Evolutionary conservation across 176 grass and related monocot genomes (phyloP), one percentile per base, ranked within the genome.

Genomic region (Poa pratensis): DNA sequence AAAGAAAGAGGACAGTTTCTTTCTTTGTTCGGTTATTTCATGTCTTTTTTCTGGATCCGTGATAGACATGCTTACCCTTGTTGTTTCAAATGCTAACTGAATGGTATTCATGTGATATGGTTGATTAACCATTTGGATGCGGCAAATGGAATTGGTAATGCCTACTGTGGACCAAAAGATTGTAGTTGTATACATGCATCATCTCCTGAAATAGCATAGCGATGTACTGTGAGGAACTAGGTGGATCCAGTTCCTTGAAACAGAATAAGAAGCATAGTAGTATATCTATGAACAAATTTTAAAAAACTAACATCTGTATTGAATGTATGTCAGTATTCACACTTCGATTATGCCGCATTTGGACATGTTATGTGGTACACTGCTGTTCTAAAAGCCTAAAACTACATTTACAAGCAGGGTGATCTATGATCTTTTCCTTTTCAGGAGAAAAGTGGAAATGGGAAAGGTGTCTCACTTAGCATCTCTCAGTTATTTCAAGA

Each of bases 401-500:
- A 72, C 22, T 72, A 59, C 32, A 57, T 58, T 14, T 67, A 57
- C 26, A 75, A 39, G 30, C 20, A 32, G 64, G 46, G 30, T 86
- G 65, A 90, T 73, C 5, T 78, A 30, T 73, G 23, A 50, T 57
- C n/a, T 71, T 82, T 73, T 77, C 12, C 52, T 49, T 84, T 90
- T 85, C 92, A 94, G 92, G 90, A 79, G 78, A 92, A 85, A 89
- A 86, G 10, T 40, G 69, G 59, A 9, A 80, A 75, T 35, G 11
- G 7, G 20, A 89, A 87, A 60, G 65, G 67, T 27, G 59, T 20
- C 23, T 90, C 92, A 61, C 37, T 87, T 75, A 80, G 87, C 77
- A 85, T 94, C 40, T 94, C 89, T 24, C 84, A 87, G 24, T 69
- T 87, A 26, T 52, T 92, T 80, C 90, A 87, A 82, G 84, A 83